Evolutionary conservation across 2,329 filamentous ascomycete species (phyloP), one percentile per base, ranked within the genome.

Genomic region (Tympanopsis confertula): DNA sequence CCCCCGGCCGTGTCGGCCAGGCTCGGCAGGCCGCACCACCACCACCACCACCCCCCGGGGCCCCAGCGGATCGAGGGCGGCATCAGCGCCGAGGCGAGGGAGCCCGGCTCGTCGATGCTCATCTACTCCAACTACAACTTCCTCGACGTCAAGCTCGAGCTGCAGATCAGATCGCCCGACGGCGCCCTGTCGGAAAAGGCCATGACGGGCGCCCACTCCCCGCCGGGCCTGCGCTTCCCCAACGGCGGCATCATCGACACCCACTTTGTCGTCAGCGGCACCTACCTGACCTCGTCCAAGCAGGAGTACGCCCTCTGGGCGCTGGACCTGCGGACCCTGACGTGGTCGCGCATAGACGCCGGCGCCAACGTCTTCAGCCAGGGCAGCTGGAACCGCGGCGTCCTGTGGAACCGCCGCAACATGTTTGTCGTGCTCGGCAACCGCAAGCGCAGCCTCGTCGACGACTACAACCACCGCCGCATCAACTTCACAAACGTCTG

Each of bases 51-150:
- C 37, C 49, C 56, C 3, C 61, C 59, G 32, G 55, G 55, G 10
- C 47, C 56, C 13, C 56, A 63, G 30, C 59, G 63, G 5, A 52
- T 54, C 3, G 69, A 73, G 5, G 58, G 58, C 14, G 58, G 58
- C 14, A 66, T 68, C 43, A 68, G 66, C 45, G 66, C 69, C 39
- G 73, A 78, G 45, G 56, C 63, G 3, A 66, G 68, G 19, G 74
- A 80, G 37, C 57, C 70, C 0, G 73, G 72, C 4, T 76, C 75
- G 2, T 79, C 77, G 2, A 94, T 96, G 86, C 71, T 98, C 43
- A 93, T 98, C 35, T 98, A 98, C 58, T 96, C 89, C 18, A 98
- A 98, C 55, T 98, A 98, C 61, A 96, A 98, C 59, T 98, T 98
- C 52, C 59, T 98, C 39, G 89, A 98, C 50, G 91, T 98, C 46